Conservation (phyloP, 1,284 basidiomycete species). For the Ganoderma boninense region DNA sequence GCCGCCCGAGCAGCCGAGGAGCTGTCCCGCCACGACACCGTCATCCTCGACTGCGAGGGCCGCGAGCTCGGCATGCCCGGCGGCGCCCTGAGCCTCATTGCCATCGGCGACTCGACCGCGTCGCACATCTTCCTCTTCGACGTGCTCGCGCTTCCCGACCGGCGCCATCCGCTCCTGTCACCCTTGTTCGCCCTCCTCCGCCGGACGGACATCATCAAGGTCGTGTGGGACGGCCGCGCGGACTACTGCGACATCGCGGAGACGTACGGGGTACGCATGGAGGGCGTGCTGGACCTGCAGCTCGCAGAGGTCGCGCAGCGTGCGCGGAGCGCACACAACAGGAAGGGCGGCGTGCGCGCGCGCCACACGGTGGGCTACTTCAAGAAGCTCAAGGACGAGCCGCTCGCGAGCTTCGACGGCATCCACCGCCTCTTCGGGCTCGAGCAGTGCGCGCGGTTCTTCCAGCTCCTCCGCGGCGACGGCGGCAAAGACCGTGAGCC, state of each 20-base stretch:
- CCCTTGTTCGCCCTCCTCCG: conserved; percentile 41
- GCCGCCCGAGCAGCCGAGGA: conserved; percentile 21
- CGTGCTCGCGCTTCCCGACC: conserved; percentile 38
- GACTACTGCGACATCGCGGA: conserved; percentile 49
- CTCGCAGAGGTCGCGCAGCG: conserved; percentile 43
- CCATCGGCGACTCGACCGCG: conserved; percentile 49
- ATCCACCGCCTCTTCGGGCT: conserved; percentile 15
- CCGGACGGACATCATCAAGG: conserved; percentile 43
- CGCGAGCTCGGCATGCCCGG: conserved; percentile 46
- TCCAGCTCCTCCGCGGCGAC: not conserved
- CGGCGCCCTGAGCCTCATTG: conserved; percentile 51
- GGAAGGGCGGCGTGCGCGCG: conserved; percentile 32
- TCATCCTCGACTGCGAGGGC: conserved; percentile 45
- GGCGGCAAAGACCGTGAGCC: conserved; percentile 11
- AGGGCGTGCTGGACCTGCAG: conserved; percentile 51
- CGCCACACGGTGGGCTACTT: conserved; percentile 42
- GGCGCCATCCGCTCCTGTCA: conserved; percentile 33
- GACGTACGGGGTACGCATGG: conserved; percentile 42
- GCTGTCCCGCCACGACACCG: conserved; percentile 27
- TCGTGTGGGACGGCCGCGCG: conserved; percentile 56
- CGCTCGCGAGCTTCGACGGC: conserved; percentile 13
- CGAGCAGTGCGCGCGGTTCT: conserved; percentile 7
- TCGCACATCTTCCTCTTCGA: conserved; percentile 53
- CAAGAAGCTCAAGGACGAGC: conserved; percentile 23
- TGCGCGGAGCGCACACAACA: conserved; percentile 41